Evolutionary conservation across 2,329 filamentous ascomycete genomes (phyloP), one percentile per base, ranked within the genome.

Genomic region (Raffaelea ambrosiae): DNA sequence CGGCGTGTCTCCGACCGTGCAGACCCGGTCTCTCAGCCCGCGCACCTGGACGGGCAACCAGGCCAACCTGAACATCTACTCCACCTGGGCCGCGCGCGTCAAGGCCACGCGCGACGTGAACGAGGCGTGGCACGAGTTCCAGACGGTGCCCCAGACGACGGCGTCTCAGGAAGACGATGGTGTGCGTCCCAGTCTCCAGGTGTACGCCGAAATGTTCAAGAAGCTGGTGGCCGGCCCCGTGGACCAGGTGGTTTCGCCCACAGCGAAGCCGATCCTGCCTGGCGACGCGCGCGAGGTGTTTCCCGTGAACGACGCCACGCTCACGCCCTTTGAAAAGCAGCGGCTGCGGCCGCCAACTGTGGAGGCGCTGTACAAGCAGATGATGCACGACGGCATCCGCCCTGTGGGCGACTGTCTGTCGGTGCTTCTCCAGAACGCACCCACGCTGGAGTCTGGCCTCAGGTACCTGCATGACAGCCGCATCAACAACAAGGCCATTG

Each of bases 311-410:
- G 71, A 77, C 48, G 65, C 67, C 61, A 86, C 72, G 61, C 73
- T 72, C 57, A 84, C 71, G 50, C 74, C 81, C n/a, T 77, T 81
- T 47, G 84, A 86, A 49, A 78, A 77, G 54, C 73, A 79, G 36
- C 71, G 78, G n/a, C 66, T 80, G 40, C 66, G 71, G 14, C 78
- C 84, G 1, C 85, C 85, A 2, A 72, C 68, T 1, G 63, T 81
- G 11, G 63, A 71, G 4, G 68, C 76, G 44, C 67, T 90, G 4
- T 84, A 83, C 50, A 58, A 69, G 11, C 66, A 71, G 39, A 85
- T 89, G 78, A 59, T 66, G 13, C 59, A 58, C 2, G 65, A 68
- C 2, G 69, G 72, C 1, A 58, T 83, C 19, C 63, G 59, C 7
- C 76, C 81, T 0, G 58, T 64, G 4, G 70, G 69, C 1, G 60